These are phyloP conservation scores for Microstroma glucosiphilum DNA, from an alignment of 1,284 basidiomycete genomes.

Conservation along the genomic window DNA sequence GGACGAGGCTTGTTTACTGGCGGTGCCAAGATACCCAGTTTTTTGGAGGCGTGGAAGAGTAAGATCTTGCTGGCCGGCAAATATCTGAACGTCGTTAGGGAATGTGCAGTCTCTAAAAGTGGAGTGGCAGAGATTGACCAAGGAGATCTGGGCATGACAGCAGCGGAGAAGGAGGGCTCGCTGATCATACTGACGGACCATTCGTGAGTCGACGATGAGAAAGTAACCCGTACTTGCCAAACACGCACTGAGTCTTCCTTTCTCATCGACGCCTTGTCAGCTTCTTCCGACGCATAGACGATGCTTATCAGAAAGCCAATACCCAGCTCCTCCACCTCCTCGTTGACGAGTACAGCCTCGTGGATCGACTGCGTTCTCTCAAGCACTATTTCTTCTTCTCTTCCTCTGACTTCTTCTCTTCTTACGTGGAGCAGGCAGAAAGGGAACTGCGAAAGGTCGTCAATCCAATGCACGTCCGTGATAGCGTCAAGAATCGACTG, in stretches of 20 bases:
- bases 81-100: conserved; percentile 49
- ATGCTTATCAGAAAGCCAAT: conserved; percentile 46
- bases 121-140: conserved; percentile 17
- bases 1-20: conserved; percentile 54
- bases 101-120: conserved; percentile 44
- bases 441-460: conserved; percentile 46
- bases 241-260: conserved; percentile 58
- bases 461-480: conserved; percentile 53
- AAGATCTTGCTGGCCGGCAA: conserved; percentile 49
- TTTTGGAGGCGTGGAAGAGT: conserved; percentile 49
- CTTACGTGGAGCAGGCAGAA: conserved; percentile 44
- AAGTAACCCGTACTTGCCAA: no score
- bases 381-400: conserved; percentile 49
- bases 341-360: conserved; percentile 43
- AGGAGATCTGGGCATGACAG: conserved; percentile 3
- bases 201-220: conserved; percentile 14
- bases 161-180: background rate
- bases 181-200: conserved; percentile 43
- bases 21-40: conserved; percentile 47
- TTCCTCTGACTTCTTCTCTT: conserved; percentile 44
- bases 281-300: conserved; percentile 44
- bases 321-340: conserved; percentile 41
- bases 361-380: conserved; percentile 40
- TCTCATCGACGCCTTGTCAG: conserved; percentile 11
- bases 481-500: conserved; percentile 40